Base-by-base conservation (phyloP, 163 green algal species). In the Picocystis sp. region DNA sequence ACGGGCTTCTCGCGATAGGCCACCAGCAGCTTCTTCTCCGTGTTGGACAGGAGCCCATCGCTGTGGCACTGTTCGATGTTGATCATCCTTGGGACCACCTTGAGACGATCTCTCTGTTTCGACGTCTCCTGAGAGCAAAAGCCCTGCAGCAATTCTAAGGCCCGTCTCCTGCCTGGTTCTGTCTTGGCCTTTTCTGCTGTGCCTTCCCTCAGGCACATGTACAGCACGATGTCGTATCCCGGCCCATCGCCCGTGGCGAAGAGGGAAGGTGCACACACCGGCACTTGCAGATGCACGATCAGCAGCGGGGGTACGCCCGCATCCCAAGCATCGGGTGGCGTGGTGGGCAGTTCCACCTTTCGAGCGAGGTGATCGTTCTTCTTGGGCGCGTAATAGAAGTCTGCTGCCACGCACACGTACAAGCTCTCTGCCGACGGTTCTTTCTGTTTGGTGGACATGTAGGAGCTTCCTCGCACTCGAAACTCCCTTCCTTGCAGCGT, bases 1-100 rank as follows among this genome's bases (percentile, higher is more conserved):
- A 94, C 60, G 11, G 84, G 84, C 65, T 93, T 94, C 47, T 86
- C 81, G 45, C 92, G 89, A 72, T 93, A 94, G 33, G 62, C 78
- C 3, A 55, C 24, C 25, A 94, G 58, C 53, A 92, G 55, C 22
- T 73, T 69, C 44, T 81, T 58, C 67, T 93, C 83, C 10, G 65
- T 50, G 38, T 53, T 52, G 21, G 65, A 81, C 44, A 94, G 67
- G 5, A 77, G 79, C 0, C 55, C 77, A 43, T 66, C 67, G 19
- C 52, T 52, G 0, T 70, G 71, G 76, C 79, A 86, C 65, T 91
- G 71, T 15, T 79, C 82, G 17, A 82, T 52, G 53, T 92, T 92
- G 23, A 77, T 65, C 1, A 91, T 70, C 11, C 77, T 62, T 1
- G 75, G 61, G 29, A 85, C 71, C 23, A 85, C 63, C 58, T 85